phyloP scores from a whole-genome alignment of 225 moss, liverwort and hornwort genomes.

The Neckera pumila region DNA sequence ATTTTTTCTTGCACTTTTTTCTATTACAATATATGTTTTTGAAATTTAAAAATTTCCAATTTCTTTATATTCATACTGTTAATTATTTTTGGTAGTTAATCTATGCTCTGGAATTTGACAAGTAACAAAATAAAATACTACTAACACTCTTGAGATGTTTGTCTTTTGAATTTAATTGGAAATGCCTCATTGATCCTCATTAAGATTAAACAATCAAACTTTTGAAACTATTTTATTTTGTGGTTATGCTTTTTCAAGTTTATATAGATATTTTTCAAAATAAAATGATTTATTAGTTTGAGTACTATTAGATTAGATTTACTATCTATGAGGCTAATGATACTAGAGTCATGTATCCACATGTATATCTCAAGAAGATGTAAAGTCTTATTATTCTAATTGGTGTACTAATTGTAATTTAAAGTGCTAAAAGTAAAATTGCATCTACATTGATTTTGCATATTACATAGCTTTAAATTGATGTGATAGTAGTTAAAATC shows the following conservation, averaged over 20 bases:
- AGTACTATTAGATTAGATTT: background rate
- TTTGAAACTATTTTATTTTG: background rate
- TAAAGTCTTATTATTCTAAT: background rate
- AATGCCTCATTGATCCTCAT: no score
- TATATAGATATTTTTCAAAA: no score
- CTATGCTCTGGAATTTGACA: background rate
- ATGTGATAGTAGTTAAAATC: background rate
- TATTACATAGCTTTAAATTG: background rate
- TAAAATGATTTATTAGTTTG: background rate
- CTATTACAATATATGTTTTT: rapidly evolving
- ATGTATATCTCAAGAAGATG: rapidly evolving
- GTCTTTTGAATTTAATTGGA: background rate
- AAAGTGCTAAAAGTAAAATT: background rate
- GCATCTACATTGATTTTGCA: background rate
- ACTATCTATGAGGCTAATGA: background rate
- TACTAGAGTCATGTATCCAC: background rate
- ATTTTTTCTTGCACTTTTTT: background rate
- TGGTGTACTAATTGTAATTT: background rate
- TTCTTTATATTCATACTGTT: no score
- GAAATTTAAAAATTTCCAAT: rapidly evolving
- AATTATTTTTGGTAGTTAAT: background rate
- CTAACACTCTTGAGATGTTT: background rate
- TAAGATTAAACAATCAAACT: background rate
- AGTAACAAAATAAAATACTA: no score
- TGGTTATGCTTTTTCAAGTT: no score